phyloP scores from a whole-genome alignment of 768 basidiomycete species.

The Cystoderma amianthinum region DNA sequence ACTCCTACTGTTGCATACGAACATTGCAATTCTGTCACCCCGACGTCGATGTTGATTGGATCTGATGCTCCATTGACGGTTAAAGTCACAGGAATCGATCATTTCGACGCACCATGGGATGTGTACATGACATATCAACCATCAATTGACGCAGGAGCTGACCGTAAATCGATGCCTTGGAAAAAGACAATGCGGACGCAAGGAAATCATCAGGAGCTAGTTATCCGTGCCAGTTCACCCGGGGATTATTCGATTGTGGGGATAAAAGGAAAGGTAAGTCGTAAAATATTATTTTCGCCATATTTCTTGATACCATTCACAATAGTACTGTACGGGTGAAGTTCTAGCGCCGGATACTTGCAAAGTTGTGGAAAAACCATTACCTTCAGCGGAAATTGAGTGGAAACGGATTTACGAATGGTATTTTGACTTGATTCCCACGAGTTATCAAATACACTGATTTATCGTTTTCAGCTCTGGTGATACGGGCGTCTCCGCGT shows the following conservation, averaged over 20 bases:
- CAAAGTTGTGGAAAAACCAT: slow-evolving; percentile 65
- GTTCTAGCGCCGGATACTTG: slow-evolving; percentile 81
- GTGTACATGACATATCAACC: slow-evolving; percentile 60
- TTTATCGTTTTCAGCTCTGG: slow-evolving; percentile 50
- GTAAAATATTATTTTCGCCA: slow-evolving; percentile 3
- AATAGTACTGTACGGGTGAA: slow-evolving; percentile 70
- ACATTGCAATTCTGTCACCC: slow-evolving; percentile 63
- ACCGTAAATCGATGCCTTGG: slow-evolving; percentile 51
- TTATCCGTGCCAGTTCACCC: slow-evolving; percentile 47
- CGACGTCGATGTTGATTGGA: slow-evolving; percentile 67
- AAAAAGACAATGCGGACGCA: slow-evolving; percentile 52
- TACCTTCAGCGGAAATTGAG: slow-evolving; percentile 79
- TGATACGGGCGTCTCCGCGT: slow-evolving; percentile 86
- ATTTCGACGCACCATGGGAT: slow-evolving; percentile 65
- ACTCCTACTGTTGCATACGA: slow-evolving; percentile 70
- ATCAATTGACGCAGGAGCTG: slow-evolving; percentile 22
- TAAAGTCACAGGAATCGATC: slow-evolving; percentile 44
- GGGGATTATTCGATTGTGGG: slow-evolving; percentile 73
- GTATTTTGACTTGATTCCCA: slow-evolving; percentile 28
- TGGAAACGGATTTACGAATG: slow-evolving; percentile 91
- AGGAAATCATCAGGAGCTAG: slow-evolving; percentile 32
- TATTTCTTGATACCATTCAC: slow-evolving; percentile 6
- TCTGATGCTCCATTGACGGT: slow-evolving; percentile 54
- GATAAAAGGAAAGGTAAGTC: slow-evolving; percentile 59
- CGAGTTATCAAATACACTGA: slow-evolving; percentile 3